phyloP scores from a whole-genome alignment of 2,329 filamentous ascomycete genomes.

The Trichoderma brevicompactum region DNA sequence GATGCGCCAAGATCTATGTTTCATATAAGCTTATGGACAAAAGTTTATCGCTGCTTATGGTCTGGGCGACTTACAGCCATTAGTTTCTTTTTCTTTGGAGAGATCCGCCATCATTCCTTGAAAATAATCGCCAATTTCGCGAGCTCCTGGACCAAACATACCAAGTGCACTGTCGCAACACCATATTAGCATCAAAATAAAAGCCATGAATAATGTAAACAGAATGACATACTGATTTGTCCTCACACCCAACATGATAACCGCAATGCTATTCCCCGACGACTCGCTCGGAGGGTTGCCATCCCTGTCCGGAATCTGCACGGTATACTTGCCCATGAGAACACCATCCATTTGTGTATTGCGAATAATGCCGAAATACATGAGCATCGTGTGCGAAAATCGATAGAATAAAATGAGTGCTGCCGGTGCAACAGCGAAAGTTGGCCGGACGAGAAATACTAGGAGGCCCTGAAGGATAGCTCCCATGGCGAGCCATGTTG shows the following conservation, averaged over 20 bases:
- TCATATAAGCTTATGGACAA: background rate
- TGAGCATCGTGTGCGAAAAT: slow-evolving; percentile 19
- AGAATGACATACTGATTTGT: slow-evolving; percentile 25
- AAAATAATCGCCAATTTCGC: background rate
- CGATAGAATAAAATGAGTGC: background rate
- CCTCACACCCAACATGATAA: slow-evolving; percentile 14
- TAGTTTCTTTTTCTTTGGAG: background rate
- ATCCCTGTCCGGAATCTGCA: slow-evolving; percentile 5
- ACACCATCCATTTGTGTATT: slow-evolving; percentile 26
- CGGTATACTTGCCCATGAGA: slow-evolving; percentile 17
- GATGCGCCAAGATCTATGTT: slow-evolving; percentile 14
- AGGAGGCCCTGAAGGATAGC: slow-evolving; percentile 14
- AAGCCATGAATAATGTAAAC: too few species aligned
- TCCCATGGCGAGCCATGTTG: slow-evolving; percentile 26
- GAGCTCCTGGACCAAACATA: slow-evolving; percentile 13
- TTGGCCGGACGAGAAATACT: slow-evolving; percentile 11
- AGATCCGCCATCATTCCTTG: background rate
- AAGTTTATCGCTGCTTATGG: too few species aligned
- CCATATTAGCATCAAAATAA: too few species aligned
- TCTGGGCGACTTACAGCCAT: slow-evolving; percentile 10
- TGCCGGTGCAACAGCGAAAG: slow-evolving; percentile 10
- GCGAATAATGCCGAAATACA: slow-evolving; percentile 6
- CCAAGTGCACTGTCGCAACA: slow-evolving; percentile 11
- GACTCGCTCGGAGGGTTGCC: slow-evolving; percentile 17
- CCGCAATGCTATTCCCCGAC: background rate